Evolutionary conservation across 306 rosid species (phyloP).

Genomic region (Trifolium dubium): DNA sequence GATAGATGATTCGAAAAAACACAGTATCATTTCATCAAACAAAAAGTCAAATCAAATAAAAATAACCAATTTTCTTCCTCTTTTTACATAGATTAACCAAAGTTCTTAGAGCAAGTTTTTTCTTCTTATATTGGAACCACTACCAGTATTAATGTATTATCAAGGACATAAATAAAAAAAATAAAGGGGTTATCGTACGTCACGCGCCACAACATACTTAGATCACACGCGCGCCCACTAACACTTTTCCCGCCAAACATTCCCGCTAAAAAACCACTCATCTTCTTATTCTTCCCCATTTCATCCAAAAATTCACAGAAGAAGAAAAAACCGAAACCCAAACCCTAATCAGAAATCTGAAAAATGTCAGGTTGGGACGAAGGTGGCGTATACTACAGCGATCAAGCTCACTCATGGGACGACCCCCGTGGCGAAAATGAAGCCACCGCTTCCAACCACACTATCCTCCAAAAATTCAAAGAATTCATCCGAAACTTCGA

Average conservation of each 20-base stretch:
- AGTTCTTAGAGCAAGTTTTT: no score
- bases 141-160: no score
- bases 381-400: conserved; percentile 93
- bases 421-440: conserved; percentile 52
- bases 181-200: background rate
- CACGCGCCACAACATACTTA: conserved; percentile 6
- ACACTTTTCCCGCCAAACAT: conserved; percentile 32
- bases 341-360: conserved; percentile 21
- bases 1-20: no score
- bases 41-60: no score
- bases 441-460: conserved; percentile 60
- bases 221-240: background rate
- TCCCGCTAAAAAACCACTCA: conserved; percentile 40
- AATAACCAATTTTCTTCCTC: no score
- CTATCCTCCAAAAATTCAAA: conserved; percentile 81
- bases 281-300: background rate
- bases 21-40: no score
- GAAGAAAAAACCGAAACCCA: conserved; percentile 18
- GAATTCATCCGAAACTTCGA: conserved; percentile 93
- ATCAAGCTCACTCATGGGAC: conserved; percentile 89
- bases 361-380: conserved; percentile 99
- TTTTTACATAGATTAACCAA: no score
- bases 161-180: no score
- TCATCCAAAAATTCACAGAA: background rate
- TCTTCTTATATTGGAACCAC: no score